These are phyloP conservation scores for Xylaria intraflava DNA, from an alignment of 495 filamentous ascomycete genomes.

Conservation along the genomic window DNA sequence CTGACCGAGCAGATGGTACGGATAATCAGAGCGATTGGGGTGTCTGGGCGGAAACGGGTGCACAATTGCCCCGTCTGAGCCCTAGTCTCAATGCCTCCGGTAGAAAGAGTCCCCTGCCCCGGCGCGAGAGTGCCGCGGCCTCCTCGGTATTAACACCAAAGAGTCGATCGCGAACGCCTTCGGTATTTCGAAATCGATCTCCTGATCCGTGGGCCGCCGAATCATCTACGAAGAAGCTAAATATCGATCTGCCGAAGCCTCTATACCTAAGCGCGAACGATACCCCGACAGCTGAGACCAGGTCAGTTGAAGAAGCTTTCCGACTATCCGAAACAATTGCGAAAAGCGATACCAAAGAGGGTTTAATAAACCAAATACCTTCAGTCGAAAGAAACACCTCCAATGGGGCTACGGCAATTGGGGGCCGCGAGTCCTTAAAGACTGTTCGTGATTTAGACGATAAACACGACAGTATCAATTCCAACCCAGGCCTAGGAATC, in stretches of 20 bases:
- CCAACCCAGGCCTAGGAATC: slow-evolving; percentile 7
- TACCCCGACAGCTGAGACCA: background rate
- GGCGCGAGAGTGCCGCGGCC: slow-evolving; percentile 32
- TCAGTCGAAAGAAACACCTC: background rate
- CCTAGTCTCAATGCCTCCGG: slow-evolving; percentile 23
- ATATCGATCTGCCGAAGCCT: background rate
- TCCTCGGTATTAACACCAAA: slow-evolving; percentile 22
- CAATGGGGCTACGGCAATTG: background rate
- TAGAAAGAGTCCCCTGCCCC: slow-evolving; percentile 33
- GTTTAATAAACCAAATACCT: background rate
- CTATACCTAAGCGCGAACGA: background rate
- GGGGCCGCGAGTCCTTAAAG: background rate
- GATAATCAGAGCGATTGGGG: slow-evolving; percentile 31
- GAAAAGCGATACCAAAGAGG: background rate
- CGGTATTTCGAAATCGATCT: slow-evolving; percentile 39
- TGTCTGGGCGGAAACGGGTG: slow-evolving; percentile 27
- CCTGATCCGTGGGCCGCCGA: slow-evolving; percentile 47
- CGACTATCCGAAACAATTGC: background rate
- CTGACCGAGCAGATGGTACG: slow-evolving; percentile 17
- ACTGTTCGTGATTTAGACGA: background rate
- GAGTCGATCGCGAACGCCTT: slow-evolving; percentile 29
- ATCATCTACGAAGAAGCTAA: slow-evolving; percentile 13
- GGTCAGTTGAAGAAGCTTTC: background rate
- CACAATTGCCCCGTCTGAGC: slow-evolving; percentile 28
- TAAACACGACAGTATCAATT: slow-evolving; percentile 4